Base-by-base conservation (phyloP, 306 rosid genomes). In the Lotus japonicus region DNA sequence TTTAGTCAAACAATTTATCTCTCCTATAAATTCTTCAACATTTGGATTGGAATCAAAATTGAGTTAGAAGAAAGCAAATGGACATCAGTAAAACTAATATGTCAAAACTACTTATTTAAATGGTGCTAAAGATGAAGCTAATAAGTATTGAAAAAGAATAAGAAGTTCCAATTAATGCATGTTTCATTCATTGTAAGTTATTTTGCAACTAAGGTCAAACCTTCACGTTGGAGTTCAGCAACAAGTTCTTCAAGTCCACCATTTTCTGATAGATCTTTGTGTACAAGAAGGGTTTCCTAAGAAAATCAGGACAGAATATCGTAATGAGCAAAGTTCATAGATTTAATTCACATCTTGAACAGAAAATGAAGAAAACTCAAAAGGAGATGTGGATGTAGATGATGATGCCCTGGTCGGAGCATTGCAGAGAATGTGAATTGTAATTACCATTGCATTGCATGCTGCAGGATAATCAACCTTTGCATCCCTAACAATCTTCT, bases 211-310 rank as follows among this genome's bases (percentile, higher is more conserved):
- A 57, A 49, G 61, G 36, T 17, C 82, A 60, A 76, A 90, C 97
- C 99, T 88, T 72, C 82, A 0, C 10, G 17, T 52, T 63, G 79
- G 70, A 94, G 99, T 77, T 81, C 92, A 48, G 72, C 57, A 18
- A 90, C 45, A 51, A 90, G 84, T 54, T 77, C 70, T 52, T 67
- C 36, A 1, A 15, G 76, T 41, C 67, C 82, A 33, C 87, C 87
- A 68, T 82, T 80, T 19, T 11, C 62, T 28, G 82, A 31, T 66
- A 90, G 78, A 72, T 85, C 92, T 79, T 84, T 74, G 82, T 94
- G 99, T 15, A 94, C 85, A 54, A 94, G 90, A 64, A 94, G 95
- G 19, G 96, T 94, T 88, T 94, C 94, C 97, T 90, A 78, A 38
- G 69, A 77, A 57, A 42, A 80, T 10, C 63, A 55, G 8, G 70